Conservation (phyloP, 1,139 yeast genomes). For the Magnusiomyces clavatus region DNA sequence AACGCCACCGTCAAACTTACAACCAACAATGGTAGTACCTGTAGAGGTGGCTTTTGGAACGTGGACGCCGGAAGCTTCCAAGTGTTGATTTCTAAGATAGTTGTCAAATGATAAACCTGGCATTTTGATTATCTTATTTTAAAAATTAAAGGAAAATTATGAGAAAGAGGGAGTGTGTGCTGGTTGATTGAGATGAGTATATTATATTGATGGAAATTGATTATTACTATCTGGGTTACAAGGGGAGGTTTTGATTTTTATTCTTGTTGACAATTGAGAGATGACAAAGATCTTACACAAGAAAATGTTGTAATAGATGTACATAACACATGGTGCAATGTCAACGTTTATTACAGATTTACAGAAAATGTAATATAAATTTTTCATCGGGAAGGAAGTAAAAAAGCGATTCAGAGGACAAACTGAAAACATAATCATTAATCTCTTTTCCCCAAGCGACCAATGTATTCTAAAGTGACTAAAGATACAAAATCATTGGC, state of each 20-base stretch:
- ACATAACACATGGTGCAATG: no score
- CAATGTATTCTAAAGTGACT: not conserved
- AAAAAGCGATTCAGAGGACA: no score
- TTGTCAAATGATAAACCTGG: slow-evolving; percentile 90
- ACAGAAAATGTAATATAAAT: no score
- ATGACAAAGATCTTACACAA: not conserved
- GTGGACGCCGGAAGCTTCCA: slow-evolving; percentile 64
- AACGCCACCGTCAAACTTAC: slow-evolving; percentile 86
- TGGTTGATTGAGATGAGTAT: not conserved
- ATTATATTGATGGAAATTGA: not conserved
- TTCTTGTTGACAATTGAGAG: not conserved
- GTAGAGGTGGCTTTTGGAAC: slow-evolving; percentile 90
- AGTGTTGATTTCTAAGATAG: slow-evolving; percentile 74
- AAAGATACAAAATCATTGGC: not conserved
- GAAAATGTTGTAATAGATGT: no score
- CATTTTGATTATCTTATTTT: slow-evolving; percentile 38
- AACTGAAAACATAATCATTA: no score
- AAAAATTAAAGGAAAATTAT: not conserved
- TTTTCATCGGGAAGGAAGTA: no score
- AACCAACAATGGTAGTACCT: slow-evolving; percentile 97
- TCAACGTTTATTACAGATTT: no score
- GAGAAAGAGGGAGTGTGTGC: not conserved
- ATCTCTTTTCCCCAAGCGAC: no score
- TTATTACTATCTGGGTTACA: not conserved
- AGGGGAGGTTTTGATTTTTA: not conserved